Evolutionary conservation across 2,329 filamentous ascomycete genomes (phyloP), one percentile per base, ranked within the genome.

Genomic region (Fonsecaea nubica): DNA sequence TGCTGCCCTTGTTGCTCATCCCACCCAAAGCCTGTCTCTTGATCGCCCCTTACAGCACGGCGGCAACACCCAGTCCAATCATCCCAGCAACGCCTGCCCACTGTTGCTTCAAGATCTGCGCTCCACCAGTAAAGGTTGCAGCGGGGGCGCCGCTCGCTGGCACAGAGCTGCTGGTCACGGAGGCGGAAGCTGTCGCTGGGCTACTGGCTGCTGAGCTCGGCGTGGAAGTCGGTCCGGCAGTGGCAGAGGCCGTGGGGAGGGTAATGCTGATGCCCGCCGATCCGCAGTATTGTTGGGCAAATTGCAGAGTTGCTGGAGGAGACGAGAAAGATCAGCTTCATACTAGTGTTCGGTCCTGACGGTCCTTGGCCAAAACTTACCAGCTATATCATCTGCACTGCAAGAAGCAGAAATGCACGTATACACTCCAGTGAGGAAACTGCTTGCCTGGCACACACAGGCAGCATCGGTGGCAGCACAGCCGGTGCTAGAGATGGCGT

Each of bases 171-270:
- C 48, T 55, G 21, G 62, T 48, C 13, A 32, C 38, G 33, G 52
- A 61, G 8, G 65, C 52, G 5, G 62, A 15, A 36, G 59, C 36
- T 2, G 58, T 10, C 12, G 64, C 57, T 1, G 68, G 40, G 32
- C 35, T 58, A 33, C 32, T 53, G 21, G 53, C 58, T 33, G 53
- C 58, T 21, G 58, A 35, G 32, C 55, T 45, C 15, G 66, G 18
- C 12, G 58, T 63, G 53, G 62, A 48, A 38, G 45, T 66, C 21
- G 62, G 36, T 10, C 40, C 54, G 2, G 61, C 59, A 7, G 62
- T 38, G 33, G 64, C 33, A 25, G 69, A 50, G 6, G 53, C 53
- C 84, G 35, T 79, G 85, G 66, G 68, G 5, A 70, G 58, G n/a
- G 65, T 65, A 58, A 68, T 64, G 66, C 63, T 66, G 21, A 70